Percentiles rank a stretch among this genome's conserved stretches.
Evolutionary conservation across 225 moss, liverwort and hornwort genomes (phyloP).

Genomic region (Ulota crispa): DNA sequence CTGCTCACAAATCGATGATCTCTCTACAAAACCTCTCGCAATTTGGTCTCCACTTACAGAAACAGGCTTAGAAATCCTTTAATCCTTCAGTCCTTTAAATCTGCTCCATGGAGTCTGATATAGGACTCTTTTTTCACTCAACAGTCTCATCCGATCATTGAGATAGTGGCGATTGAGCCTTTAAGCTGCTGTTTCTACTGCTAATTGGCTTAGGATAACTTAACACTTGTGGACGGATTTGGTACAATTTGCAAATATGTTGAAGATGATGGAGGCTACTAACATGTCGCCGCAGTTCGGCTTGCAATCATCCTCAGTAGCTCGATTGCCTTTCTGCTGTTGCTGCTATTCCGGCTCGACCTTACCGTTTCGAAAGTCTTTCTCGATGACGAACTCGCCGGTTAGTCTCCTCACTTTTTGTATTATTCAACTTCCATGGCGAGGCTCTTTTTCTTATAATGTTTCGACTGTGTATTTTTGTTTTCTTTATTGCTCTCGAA

Average conservation of each 20-base stretch:
- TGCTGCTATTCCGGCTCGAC: conserved; percentile 21
- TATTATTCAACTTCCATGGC: not conserved
- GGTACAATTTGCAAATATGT: not conserved
- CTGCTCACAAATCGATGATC: not conserved
- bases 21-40: not conserved
- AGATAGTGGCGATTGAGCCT: not conserved
- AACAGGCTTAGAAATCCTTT: not conserved
- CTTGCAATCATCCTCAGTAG: conserved; percentile 6
- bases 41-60: not conserved
- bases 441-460: not conserved
- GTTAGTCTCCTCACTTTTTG: conserved; percentile 19
- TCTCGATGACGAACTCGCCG: conserved; percentile 2
- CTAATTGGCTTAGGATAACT: not conserved
- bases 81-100: too few relatives aligned
- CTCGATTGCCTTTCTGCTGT: conserved; percentile 26
- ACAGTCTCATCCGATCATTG: not conserved
- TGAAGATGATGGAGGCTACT: conserved; percentile 20
- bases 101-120: not conserved
- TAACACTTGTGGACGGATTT: not conserved
- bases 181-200: too few relatives aligned
- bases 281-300: conserved; percentile 8
- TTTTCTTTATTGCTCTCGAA: not conserved
- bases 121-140: too few relatives aligned
- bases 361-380: conserved; percentile 14
- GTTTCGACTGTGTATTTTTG: not conserved